Conservation (phyloP, 1,139 yeast species). For the Kodamaea arcana region DNA sequence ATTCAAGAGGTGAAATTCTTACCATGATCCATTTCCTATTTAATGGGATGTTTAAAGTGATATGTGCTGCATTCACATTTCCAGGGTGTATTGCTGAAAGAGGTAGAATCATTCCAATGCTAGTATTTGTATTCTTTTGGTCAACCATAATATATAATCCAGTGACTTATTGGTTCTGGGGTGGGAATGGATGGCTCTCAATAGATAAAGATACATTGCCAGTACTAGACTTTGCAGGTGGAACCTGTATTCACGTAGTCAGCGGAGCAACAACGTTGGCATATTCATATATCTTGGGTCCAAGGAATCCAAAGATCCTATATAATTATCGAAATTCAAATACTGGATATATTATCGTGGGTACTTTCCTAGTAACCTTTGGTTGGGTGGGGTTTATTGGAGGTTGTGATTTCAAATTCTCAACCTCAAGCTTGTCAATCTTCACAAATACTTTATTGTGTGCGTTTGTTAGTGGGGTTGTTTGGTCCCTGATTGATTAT, state of each 20-base stretch:
- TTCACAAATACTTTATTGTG: constrained; percentile 34
- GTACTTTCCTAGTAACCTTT: constrained; percentile 40
- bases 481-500: constrained; percentile 40
- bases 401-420: constrained; percentile 43
- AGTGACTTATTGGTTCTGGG: constrained; percentile 66
- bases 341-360: constrained; percentile 45
- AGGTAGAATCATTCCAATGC: constrained; percentile 51
- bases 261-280: constrained; percentile 59
- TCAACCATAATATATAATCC: constrained; percentile 58
- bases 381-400: constrained; percentile 48
- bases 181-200: constrained; percentile 54
- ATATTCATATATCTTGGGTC: constrained; percentile 57
- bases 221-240: constrained; percentile 63
- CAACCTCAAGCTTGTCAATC: constrained; percentile 30
- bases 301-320: constrained; percentile 40
- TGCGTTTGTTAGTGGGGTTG: constrained; percentile 33
- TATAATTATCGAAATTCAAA: constrained; percentile 36
- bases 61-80: constrained; percentile 51
- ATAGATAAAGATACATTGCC: constrained; percentile 37
- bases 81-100: constrained; percentile 59
- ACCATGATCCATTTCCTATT: constrained; percentile 43
- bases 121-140: constrained; percentile 53
- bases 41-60: constrained; percentile 48
- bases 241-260: constrained; percentile 59
- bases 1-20: constrained; percentile 39